Evolutionary conservation across 805 yeast genomes (phyloP).

Genomic region (Nakazawaea siamensis): DNA sequence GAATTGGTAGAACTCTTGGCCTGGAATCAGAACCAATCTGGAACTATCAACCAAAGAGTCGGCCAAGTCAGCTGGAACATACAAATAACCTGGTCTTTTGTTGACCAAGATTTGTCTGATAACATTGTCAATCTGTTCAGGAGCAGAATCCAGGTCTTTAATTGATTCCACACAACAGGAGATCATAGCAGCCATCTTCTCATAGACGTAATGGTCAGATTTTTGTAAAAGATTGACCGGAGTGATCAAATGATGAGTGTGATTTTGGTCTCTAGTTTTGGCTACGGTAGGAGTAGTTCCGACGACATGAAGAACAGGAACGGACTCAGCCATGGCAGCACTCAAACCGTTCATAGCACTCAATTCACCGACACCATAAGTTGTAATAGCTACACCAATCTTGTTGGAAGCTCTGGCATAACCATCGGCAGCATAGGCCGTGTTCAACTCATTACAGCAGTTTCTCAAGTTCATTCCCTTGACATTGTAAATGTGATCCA

Average conservation of each 20-base stretch:
- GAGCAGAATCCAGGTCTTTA: constrained; percentile 34
- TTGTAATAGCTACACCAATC: constrained; percentile 61
- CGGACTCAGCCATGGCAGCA: constrained; percentile 77
- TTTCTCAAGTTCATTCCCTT: constrained; percentile 64
- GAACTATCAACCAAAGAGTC: constrained; percentile 31
- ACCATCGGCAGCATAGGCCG: constrained; percentile 89
- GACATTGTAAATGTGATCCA: constrained; percentile 58
- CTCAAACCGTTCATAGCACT: constrained; percentile 77
- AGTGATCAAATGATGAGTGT: constrained; percentile 58
- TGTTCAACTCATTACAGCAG: constrained; percentile 80
- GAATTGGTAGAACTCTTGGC: constrained; percentile 13
- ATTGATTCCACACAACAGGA: constrained; percentile 50
- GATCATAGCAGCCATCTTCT: constrained; percentile 47
- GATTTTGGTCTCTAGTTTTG: constrained; percentile 17
- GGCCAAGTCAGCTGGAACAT: constrained; percentile 65
- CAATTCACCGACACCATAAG: constrained; percentile 87
- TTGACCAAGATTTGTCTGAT: constrained; percentile 43
- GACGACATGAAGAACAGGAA: constrained; percentile 76
- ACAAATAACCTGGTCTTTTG: constrained; percentile 77
- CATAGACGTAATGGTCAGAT: constrained; percentile 64
- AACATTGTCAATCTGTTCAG: constrained; percentile 61
- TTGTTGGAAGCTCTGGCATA: constrained; percentile 58
- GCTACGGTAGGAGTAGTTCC: constrained; percentile 54
- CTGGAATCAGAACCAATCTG: constrained; percentile 16
- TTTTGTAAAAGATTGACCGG: constrained; percentile 33